phyloP scores from a whole-genome alignment of 73 alveolate genomes.

The Chromera velia region DNA sequence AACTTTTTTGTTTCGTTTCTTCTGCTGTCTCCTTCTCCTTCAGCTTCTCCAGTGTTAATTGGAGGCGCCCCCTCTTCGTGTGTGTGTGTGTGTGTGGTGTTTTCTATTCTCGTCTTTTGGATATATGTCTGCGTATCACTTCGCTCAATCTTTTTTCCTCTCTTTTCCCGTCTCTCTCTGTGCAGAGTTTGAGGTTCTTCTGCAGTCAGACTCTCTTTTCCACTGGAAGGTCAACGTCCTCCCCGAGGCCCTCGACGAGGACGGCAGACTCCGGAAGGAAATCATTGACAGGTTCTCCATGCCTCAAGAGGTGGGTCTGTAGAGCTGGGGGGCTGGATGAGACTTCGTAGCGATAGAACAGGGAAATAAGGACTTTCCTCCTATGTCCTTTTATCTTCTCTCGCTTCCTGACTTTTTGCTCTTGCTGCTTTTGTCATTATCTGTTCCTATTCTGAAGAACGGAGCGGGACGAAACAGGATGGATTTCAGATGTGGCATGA shows the following conservation, averaged over 20 bases:
- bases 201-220: constrained; percentile 2
- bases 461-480: no score
- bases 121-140: background rate
- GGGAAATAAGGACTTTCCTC: no score
- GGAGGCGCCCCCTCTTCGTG: background rate
- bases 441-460: no score
- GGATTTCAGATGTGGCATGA: no score
- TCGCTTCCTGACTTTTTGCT: no score
- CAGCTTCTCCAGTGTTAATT: no score
- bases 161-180: background rate
- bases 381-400: no score
- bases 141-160: background rate
- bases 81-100: background rate
- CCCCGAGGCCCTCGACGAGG: background rate
- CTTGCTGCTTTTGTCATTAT: no score
- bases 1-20: no score
- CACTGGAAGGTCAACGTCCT: constrained; percentile 16
- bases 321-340: background rate
- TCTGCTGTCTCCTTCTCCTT: no score
- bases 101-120: background rate
- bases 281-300: background rate
- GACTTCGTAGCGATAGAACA: no score
- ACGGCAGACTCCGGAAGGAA: background rate
- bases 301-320: background rate
- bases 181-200: background rate